Percentiles rank a stretch among this genome's conserved stretches.
Conservation (phyloP, 2,329 filamentous ascomycete species). For the Xylariaceae sp. region DNA sequence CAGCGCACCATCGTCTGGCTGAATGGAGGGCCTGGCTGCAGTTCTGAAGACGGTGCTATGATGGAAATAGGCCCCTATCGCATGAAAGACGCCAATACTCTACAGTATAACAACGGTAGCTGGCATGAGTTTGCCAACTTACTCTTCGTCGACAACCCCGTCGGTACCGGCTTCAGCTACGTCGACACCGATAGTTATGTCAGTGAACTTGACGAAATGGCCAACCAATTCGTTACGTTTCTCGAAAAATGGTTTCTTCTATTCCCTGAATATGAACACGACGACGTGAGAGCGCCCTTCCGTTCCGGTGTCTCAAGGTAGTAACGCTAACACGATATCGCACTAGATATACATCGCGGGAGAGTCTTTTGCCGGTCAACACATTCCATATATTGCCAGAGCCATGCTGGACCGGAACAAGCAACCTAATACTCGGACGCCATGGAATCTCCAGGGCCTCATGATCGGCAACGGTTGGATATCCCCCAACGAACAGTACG, state of each 20-base stretch:
- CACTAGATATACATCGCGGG: slow-evolving; percentile 84
- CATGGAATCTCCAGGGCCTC: slow-evolving; percentile 79
- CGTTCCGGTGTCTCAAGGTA: neutral
- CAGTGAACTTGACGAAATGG: slow-evolving; percentile 83
- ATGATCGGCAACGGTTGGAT: slow-evolving; percentile 99
- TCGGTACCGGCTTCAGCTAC: slow-evolving; percentile 95
- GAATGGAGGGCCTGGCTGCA: slow-evolving; percentile 95
- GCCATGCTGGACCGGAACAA: slow-evolving; percentile 87
- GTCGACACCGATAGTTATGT: slow-evolving; percentile 85
- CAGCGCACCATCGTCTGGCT: slow-evolving; percentile 94
- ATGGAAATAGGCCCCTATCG: slow-evolving; percentile 96
- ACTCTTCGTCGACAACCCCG: slow-evolving; percentile 94
- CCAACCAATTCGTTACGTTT: slow-evolving; percentile 80
- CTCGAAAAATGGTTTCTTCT: slow-evolving; percentile 85
- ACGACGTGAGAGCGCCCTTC: slow-evolving; percentile 65
- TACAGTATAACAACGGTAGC: slow-evolving; percentile 84
- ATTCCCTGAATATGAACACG: slow-evolving; percentile 86
- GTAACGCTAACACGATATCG: slow-evolving; percentile 5
- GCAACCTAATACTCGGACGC: slow-evolving; percentile 41
- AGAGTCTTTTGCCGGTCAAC: slow-evolving; percentile 93
- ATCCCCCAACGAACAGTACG: slow-evolving; percentile 83
- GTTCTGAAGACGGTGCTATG: slow-evolving; percentile 91
- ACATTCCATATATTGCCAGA: slow-evolving; percentile 95
- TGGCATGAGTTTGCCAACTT: slow-evolving; percentile 99
- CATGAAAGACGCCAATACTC: slow-evolving; percentile 65